Base-by-base conservation (phyloP, 129 eudicot species). In the Artemisia tridentata region DNA sequence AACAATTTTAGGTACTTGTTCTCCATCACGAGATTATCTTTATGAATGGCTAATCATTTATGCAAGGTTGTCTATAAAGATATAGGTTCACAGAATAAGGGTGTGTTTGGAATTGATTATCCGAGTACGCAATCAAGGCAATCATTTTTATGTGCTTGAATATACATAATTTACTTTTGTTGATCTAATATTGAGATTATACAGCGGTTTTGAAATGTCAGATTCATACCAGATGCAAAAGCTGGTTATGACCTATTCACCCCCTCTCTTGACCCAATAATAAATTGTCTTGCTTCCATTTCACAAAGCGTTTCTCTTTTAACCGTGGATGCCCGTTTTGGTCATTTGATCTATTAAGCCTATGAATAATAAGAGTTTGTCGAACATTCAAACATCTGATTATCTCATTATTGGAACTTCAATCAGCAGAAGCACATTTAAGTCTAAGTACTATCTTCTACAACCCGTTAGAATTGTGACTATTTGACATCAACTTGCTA, bases 1-100 rank as follows among this genome's bases (percentile, higher is more conserved):
- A 90, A 77, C 68, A 88, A 63, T 23, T 80, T 73, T 69, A 85
- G 97, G 97, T 87, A 78, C 61, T 25, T 69, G 31, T 18, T 56
- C 61, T 66, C 19, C 29, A 15, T 51, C 18, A 17, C 23, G 20
- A 48, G 31, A 56, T 67, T 21, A 56, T 27, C 11, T 43, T 29
- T 31, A 41, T 63, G 29, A 56, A 56, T 46, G 16, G 4, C 9
- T 25, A 13, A 17, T 64, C 18, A 60, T 46, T 43, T 17, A 60
- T 72, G 41, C 29, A 45, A 25, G 5, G 25, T 72, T 34, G n/a
- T 12, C 18, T 25, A 47, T 61, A 41, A 14, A 43, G 23, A 21
- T 71, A 59, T 46, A 57, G 16, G 2, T 57, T 14, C 9, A 18
- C 65, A 29, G 21, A 6, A 14, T 53, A 7, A 29, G 43, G 47